These are phyloP conservation scores for Whalleya microplaca DNA, from an alignment of 2,329 filamentous ascomycete species.

Conservation along the genomic window DNA sequence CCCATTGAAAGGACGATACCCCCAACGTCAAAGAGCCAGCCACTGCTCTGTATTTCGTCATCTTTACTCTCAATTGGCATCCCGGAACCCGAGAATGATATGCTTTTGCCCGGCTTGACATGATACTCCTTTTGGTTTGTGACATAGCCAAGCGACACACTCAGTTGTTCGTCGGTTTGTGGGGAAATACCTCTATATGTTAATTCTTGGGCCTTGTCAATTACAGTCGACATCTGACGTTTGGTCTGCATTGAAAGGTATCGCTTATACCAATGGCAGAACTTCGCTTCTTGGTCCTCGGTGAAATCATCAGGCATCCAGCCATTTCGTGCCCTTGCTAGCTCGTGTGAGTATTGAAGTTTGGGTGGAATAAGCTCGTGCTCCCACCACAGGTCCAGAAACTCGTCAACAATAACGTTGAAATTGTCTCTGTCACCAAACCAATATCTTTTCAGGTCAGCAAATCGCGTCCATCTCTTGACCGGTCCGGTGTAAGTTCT, in stretches of 20 bases:
- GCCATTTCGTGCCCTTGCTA: conserved; percentile 28
- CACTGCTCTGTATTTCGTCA: conserved; percentile 32
- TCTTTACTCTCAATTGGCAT: conserved; percentile 24
- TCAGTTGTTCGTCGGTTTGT: conserved; percentile 25
- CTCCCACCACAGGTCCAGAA: conserved; percentile 34
- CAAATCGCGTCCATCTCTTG: conserved; percentile 37
- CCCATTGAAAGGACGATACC: conserved; percentile 56
- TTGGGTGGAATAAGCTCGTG: conserved; percentile 37
- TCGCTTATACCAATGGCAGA: conserved; percentile 29
- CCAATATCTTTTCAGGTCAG: conserved; percentile 34
- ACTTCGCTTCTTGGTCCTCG: conserved; percentile 27
- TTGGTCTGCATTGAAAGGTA: conserved; percentile 21
- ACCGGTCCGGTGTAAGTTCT: conserved; percentile 39
- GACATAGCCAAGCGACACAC: conserved; percentile 32
- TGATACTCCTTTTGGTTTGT: conserved; percentile 32
- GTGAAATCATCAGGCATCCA: conserved; percentile 34
- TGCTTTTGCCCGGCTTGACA: conserved; percentile 29
- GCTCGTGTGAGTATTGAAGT: conserved; percentile 21
- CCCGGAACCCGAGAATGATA: conserved; percentile 32
- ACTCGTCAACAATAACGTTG: conserved; percentile 27
- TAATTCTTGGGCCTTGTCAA: conserved; percentile 30
- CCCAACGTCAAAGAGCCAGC: conserved; percentile 59
- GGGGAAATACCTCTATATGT: conserved; percentile 27
- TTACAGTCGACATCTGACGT: conserved; percentile 24
- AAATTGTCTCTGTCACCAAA: conserved; percentile 34